Percentiles rank a stretch among this genome's conserved stretches.
These are phyloP conservation scores for Halenospora varia DNA, from an alignment of 495 filamentous ascomycete genomes.

Conservation along the genomic window DNA sequence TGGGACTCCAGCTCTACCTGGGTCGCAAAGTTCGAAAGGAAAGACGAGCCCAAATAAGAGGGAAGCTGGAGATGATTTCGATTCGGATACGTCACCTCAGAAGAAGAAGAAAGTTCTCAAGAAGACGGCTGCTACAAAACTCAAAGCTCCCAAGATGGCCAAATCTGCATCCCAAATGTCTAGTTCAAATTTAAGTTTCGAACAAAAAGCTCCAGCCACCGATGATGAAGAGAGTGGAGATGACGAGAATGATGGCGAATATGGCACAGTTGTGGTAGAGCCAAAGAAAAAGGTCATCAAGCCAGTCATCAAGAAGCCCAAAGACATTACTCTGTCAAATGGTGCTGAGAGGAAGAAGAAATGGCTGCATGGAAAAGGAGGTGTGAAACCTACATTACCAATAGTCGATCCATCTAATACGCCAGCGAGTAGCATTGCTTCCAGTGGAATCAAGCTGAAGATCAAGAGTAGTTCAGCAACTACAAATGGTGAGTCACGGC, in stretches of 20 bases:
- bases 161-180: conserved; percentile 18
- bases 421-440: conserved; percentile 22
- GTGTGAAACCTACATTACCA: conserved; percentile 37
- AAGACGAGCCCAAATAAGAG: conserved; percentile 45
- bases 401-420: conserved; percentile 37
- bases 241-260: conserved; percentile 43
- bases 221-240: conserved; percentile 28
- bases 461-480: conserved; percentile 36
- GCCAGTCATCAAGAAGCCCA: conserved; percentile 47
- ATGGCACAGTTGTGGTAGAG: conserved; percentile 29
- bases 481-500: conserved; percentile 30
- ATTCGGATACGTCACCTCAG: conserved; percentile 33
- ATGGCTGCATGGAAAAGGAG: conserved; percentile 28
- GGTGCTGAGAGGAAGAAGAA: conserved; percentile 42
- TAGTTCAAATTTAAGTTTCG: conserved; percentile 19
- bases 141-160: conserved; percentile 21
- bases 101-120: conserved; percentile 24
- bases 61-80: conserved; percentile 30
- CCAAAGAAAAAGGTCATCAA: conserved; percentile 36
- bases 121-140: conserved; percentile 16
- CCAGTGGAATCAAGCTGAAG: conserved; percentile 23
- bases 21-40: conserved; percentile 26
- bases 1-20: conserved; percentile 53
- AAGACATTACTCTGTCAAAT: conserved; percentile 17
- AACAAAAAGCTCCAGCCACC: conserved; percentile 18